Base-by-base conservation (phyloP, 169 alveolate genomes). In the Cryptosporidium xiaoi region DNA sequence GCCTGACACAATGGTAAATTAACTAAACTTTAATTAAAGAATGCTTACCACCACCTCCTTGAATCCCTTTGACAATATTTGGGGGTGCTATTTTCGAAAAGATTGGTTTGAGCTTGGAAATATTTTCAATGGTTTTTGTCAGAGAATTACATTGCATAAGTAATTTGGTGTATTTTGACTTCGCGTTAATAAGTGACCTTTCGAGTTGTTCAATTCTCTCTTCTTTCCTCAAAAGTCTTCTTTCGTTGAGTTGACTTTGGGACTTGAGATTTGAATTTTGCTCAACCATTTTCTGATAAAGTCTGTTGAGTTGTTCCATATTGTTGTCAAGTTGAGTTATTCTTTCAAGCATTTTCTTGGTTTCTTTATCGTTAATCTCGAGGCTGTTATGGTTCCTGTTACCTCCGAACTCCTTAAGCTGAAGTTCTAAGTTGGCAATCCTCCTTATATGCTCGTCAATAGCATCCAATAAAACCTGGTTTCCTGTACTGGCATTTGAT, bases 171-270 rank as follows among this genome's bases (percentile, higher is more conserved):
- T 90, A 90, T 71, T 90, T 90, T 56, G 84, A 51, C 65, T 90
- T 90, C 8, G 90, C 91, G 60, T 83, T 83, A 29, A 84, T 82
- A 56, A 90, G 62, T 20, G 84, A 82, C 40, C 58, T 90, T 34
- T 90, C 93, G 64, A 90, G 62, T 62, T 90, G 91, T 44, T 82
- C 90, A 64, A 90, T 90, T 71, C 93, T 84, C 82, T 82, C 91
- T 31, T 90, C 93, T 50, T 90, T 90, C 24, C 93, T 84, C 58
- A 51, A 51, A 18, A 90, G 64, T 51, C 90, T 90, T 65, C 90
- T 90, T 66, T 84, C 93, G 50, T 82, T 83, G 27, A 83, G 71
- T 44, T 62, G 65, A 36, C 71, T 31, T 68, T 60, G 69, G 29
- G 82, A 84, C 82, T 90, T 90, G 51, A 90, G 83, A 15, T 85